phyloP scores from a whole-genome alignment of 1,139 yeast genomes.

The Eremothecium coryli region DNA sequence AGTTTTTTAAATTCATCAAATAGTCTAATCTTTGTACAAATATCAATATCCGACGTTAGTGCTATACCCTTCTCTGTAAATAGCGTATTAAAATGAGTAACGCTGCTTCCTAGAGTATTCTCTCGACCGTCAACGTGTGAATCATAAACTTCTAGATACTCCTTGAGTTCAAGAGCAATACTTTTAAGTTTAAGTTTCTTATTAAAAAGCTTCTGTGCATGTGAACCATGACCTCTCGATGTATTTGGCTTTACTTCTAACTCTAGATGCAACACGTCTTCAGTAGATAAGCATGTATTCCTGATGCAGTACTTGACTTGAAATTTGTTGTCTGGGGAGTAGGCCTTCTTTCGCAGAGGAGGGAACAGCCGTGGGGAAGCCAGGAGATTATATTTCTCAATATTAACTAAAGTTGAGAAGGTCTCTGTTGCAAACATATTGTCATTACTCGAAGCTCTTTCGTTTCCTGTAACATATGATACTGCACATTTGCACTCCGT shows the following conservation, averaged over 20 bases:
- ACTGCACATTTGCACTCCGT: constrained; percentile 27
- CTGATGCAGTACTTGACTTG: constrained; percentile 19
- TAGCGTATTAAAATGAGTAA: constrained; percentile 25
- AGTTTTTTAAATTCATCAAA: constrained; percentile 26
- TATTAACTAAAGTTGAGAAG: constrained; percentile 24
- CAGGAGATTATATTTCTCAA: constrained; percentile 25
- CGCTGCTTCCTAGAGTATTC: constrained; percentile 24
- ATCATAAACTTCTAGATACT: constrained; percentile 36
- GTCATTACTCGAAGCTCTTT: constrained; percentile 9
- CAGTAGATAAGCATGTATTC: constrained; percentile 37
- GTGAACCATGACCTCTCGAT: constrained; percentile 27
- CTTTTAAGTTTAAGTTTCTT: constrained; percentile 39
- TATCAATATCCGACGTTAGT: constrained; percentile 18
- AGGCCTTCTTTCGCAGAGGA: constrained; percentile 15
- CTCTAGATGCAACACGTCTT: constrained; percentile 36
- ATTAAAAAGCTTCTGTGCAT: constrained; percentile 17
- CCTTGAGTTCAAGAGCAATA: constrained; percentile 43
- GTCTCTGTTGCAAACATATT: constrained; percentile 10
- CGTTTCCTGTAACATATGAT: constrained; percentile 14
- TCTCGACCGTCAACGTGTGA: constrained; percentile 22
- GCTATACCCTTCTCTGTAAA: constrained; percentile 22
- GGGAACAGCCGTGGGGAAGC: constrained; percentile 24
- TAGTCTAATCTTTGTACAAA: constrained; percentile 21
- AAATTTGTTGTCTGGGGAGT: constrained; percentile 26
- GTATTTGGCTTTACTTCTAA: constrained; percentile 36